A percentile compares a stretch with the other conserved stretches of the same genome.
phyloP scores from a whole-genome alignment of 2,329 filamentous ascomycete species.

The Fusarium robinianum region DNA sequence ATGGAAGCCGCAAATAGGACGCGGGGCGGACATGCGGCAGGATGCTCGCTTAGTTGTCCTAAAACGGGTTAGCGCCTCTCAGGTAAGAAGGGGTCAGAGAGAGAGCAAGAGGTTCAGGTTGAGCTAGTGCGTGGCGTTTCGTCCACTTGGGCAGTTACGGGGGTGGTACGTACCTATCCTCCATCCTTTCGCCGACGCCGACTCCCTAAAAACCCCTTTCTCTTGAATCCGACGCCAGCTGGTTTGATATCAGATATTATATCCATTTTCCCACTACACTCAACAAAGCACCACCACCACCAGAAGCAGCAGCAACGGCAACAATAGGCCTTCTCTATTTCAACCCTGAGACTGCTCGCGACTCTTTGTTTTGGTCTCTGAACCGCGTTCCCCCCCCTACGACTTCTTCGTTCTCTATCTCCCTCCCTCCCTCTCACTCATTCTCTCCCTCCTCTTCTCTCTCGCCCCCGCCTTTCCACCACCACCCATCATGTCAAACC shows the following conservation, averaged over 20 bases:
- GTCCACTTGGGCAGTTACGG: slow-evolving; percentile 26
- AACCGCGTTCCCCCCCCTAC: slow-evolving; percentile 24
- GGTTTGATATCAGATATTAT: slow-evolving; percentile 25
- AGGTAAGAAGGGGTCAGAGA: slow-evolving; percentile 24
- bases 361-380: slow-evolving; percentile 2
- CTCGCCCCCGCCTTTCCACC: slow-evolving; percentile 33
- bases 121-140: slow-evolving; percentile 29
- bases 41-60: slow-evolving; percentile 8
- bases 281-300: slow-evolving; percentile 4
- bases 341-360: slow-evolving; percentile 8
- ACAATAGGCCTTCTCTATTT: not conserved
- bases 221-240: slow-evolving; percentile 29
- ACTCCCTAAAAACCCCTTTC: slow-evolving; percentile 38
- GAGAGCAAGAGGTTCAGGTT: slow-evolving; percentile 20
- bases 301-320: not conserved
- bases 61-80: slow-evolving; percentile 34
- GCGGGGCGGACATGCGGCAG: slow-evolving; percentile 7
- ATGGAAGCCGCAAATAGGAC: too few relatives aligned
- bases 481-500: slow-evolving; percentile 57
- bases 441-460: slow-evolving; percentile 12
- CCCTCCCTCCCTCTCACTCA: slow-evolving; percentile 5
- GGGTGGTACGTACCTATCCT: slow-evolving; percentile 36
- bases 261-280: slow-evolving; percentile 20
- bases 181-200: slow-evolving; percentile 30
- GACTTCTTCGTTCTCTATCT: slow-evolving; percentile 2